These are phyloP conservation scores for Emydomyces testavorans DNA, from an alignment of 2,329 filamentous ascomycete genomes.

Conservation along the genomic window DNA sequence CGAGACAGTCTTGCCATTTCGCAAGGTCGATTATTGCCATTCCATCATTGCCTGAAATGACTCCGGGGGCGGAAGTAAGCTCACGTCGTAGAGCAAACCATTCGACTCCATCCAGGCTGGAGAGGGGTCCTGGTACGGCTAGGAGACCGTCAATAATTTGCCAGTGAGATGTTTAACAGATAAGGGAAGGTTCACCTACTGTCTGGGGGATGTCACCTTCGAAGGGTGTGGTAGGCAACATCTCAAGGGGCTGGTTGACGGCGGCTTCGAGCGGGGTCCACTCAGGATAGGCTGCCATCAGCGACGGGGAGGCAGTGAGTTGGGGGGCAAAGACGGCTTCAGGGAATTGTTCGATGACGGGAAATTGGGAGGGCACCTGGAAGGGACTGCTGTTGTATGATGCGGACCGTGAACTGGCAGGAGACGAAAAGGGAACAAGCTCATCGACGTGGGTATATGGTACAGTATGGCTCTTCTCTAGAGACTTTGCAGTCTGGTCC, in stretches of 20 bases:
- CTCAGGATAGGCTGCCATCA: conserved; percentile 24
- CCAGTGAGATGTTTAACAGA: conserved; percentile 24
- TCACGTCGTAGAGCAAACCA: conserved; percentile 30
- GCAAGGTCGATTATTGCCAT: conserved; percentile 29
- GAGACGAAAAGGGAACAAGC: conserved; percentile 34
- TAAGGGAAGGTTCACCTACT: conserved; percentile 29
- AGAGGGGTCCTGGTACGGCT: conserved; percentile 32
- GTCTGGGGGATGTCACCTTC: conserved; percentile 29
- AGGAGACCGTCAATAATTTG: conserved; percentile 5
- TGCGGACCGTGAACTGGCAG: conserved; percentile 37
- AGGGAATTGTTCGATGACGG: conserved; percentile 28
- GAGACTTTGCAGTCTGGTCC: conserved; percentile 28
- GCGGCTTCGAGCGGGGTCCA: conserved; percentile 27
- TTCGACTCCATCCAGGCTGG: conserved; percentile 31
- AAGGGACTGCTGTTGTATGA: conserved; percentile 28
- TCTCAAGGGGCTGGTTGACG: conserved; percentile 22
- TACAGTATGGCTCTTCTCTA: conserved; percentile 24
- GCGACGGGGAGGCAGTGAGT: conserved; percentile 27
- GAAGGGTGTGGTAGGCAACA: conserved; percentile 26
- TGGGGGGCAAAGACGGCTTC: conserved; percentile 25
- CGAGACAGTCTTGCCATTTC: conserved; percentile 27
- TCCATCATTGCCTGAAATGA: conserved; percentile 25
- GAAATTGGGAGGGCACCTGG: conserved; percentile 22
- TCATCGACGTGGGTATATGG: conserved; percentile 30
- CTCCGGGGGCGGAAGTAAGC: conserved; percentile 26